phyloP scores from a whole-genome alignment of 106 monocot species.

The Apostasia shenzhenica region DNA sequence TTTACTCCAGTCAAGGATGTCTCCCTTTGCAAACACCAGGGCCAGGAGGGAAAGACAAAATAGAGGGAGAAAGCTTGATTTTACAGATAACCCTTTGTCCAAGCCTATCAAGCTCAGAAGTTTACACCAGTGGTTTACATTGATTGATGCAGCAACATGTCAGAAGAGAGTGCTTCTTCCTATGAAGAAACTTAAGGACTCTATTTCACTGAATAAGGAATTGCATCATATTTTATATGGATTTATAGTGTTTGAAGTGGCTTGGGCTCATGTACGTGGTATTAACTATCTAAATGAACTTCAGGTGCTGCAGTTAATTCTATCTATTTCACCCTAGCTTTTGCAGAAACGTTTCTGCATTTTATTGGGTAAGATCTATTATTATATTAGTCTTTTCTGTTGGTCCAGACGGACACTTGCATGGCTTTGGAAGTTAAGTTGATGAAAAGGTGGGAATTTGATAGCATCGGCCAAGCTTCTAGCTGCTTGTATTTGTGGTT shows the following conservation, averaged over 20 bases:
- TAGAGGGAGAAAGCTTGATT: conserved; percentile 32
- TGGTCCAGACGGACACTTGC: conserved; percentile 85
- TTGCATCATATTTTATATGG: conserved; percentile 78
- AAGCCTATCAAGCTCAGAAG: conserved; percentile 19
- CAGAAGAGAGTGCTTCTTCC: conserved; percentile 54
- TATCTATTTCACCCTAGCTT: conserved; percentile 1
- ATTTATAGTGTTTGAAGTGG: conserved; percentile 94
- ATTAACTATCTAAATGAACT: conserved; percentile 96
- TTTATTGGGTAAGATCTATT: neutral
- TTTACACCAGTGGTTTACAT: conserved; percentile 53
- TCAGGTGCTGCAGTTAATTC: conserved; percentile 43
- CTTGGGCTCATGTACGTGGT: conserved; percentile 80
- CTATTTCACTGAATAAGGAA: conserved; percentile 66
- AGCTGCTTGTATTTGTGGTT: conserved; percentile 53
- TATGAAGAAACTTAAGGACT: conserved; percentile 74
- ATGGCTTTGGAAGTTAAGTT: conserved; percentile 80
- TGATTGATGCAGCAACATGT: conserved; percentile 58
- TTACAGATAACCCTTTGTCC: conserved; percentile 23
- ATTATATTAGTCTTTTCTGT: neutral
- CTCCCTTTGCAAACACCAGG: conserved; percentile 90
- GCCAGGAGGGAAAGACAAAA: conserved; percentile 33
- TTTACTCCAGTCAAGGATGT: conserved; percentile 77
- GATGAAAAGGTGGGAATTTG: conserved; percentile 99
- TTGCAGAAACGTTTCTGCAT: neutral
- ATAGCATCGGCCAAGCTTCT: conserved; percentile 80